Base-by-base conservation (phyloP, 225 moss, liverwort and hornwort genomes). In the Physcomitrium patens region DNA sequence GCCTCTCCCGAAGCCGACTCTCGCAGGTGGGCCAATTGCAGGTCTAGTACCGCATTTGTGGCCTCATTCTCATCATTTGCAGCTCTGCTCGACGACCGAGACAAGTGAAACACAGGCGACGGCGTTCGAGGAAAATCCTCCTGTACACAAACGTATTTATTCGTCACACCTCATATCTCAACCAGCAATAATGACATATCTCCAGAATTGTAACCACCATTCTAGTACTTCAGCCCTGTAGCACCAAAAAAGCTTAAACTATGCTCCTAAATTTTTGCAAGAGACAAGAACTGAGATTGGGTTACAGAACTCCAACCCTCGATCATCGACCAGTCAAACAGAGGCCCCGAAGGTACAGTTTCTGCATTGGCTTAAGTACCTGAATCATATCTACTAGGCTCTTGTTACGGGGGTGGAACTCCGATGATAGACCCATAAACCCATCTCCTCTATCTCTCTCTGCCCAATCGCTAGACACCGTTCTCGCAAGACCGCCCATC, bases 351-450 rank as follows among this genome's bases (percentile, higher is more conserved):
- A 73, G 1, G 17, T 17, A 73, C 13, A 53, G 3, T 1, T 37
- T 4, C 9, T 3, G 26, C 27, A 26, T n/a, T 16, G 3, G 18
- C 22, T 27, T 10, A 65, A 28, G 47, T 59, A 95, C 97, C 91
- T 99, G 97, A 60, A 99, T 99, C 0, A 90, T 93, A 89, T 99
- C 97, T 49, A 99, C 97, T 2, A 99, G 85, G 74, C 94, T 99
- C 75, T 95, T 99, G 1, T 94, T 94, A 18, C 94, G 97, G 45
- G 89, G 89, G 70, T 90, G 93, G 48, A 99, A 74, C 20, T 92
- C 96, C 56, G 90, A 79, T 9, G 86, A 74, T 15, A 90, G 50
- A 43, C 79, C 86, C 51, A 79, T 78, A 19, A 79, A 81, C 31
- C 78, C 79, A 12, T 90, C 92, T n/a, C 82, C 80, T 37, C 31